Evolutionary conservation across 495 filamentous ascomycete species (phyloP).

Genomic region (Hypoxylon cercidicola): DNA sequence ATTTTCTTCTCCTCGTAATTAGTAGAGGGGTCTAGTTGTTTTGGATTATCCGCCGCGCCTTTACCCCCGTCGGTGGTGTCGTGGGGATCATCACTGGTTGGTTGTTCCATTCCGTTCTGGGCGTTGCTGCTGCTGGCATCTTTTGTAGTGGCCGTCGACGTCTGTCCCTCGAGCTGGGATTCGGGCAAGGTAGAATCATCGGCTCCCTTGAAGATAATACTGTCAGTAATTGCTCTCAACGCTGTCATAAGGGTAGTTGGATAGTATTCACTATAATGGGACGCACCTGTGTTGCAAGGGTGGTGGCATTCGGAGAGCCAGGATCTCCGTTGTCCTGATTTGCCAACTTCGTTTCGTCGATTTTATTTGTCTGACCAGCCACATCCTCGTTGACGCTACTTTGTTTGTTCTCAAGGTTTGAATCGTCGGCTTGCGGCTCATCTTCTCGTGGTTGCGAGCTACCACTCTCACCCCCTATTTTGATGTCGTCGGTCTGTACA

Average conservation of each 20-base stretch:
- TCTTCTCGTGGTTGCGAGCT: conserved; percentile 18
- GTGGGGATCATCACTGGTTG: conserved; percentile 1
- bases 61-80: not conserved
- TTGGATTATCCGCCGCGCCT: conserved; percentile 1
- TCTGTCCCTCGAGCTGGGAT: conserved; percentile 5
- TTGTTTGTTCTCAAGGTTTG: not conserved
- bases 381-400: not conserved
- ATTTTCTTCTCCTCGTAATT: conserved; percentile 64
- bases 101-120: conserved; percentile 11
- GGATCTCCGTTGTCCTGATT: conserved; percentile 18
- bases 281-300: conserved; percentile 43
- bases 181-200: conserved; percentile 7
- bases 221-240: conserved; percentile 33
- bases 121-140: not conserved
- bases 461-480: conserved; percentile 21
- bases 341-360: conserved; percentile 13
- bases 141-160: not conserved
- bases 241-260: conserved; percentile 31
- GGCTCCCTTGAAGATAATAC: conserved; percentile 23
- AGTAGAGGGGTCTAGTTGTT: conserved; percentile 9
- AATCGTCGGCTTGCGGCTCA: conserved; percentile 25
- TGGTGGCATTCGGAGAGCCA: conserved; percentile 19
- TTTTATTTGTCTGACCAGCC: conserved; percentile 8
- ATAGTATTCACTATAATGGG: conserved; percentile 16
- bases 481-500: conserved; percentile 40